Percentiles rank a stretch among this genome's conserved stretches.
These are phyloP conservation scores for Talaromyces sp. DNA, from an alignment of 2,329 filamentous ascomycete species.

Conservation along the genomic window DNA sequence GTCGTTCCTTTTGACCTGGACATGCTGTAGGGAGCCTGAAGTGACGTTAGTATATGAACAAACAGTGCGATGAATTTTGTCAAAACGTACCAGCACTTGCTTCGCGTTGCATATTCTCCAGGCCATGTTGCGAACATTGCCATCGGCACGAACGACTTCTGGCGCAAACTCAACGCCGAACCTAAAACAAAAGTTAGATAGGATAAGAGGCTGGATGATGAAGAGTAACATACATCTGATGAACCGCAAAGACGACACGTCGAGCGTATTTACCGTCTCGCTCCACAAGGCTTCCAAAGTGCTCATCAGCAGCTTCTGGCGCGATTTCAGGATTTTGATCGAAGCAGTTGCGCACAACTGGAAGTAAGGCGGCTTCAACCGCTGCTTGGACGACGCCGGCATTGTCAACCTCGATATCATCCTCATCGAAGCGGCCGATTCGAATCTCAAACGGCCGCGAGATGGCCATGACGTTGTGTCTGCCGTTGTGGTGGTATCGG, in stretches of 20 bases:
- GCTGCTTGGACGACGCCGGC: slow-evolving; percentile 57
- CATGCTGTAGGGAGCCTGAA: slow-evolving; percentile 67
- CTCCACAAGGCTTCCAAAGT: slow-evolving; percentile 80
- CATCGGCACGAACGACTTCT: slow-evolving; percentile 86
- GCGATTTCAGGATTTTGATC: slow-evolving; percentile 89
- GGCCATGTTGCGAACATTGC: slow-evolving; percentile 81
- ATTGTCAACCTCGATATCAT: slow-evolving; percentile 56
- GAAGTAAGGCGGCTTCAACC: slow-evolving; percentile 72
- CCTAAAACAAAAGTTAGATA: slow-evolving; percentile 32
- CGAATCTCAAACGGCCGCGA: slow-evolving; percentile 89
- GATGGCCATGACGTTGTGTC: slow-evolving; percentile 89
- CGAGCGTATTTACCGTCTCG: slow-evolving; percentile 83
- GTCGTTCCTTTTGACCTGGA: slow-evolving; percentile 58
- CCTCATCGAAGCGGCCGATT: slow-evolving; percentile 75
- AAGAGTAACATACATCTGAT: slow-evolving; percentile 65
- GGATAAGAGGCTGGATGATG: not conserved
- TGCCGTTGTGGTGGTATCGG: slow-evolving; percentile 89
- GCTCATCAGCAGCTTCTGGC: slow-evolving; percentile 70
- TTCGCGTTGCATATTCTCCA: slow-evolving; percentile 96
- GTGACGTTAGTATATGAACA: not conserved
- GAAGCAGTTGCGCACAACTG: slow-evolving; percentile 84
- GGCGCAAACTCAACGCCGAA: slow-evolving; percentile 93
- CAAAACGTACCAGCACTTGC: slow-evolving; percentile 72
- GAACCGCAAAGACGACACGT: slow-evolving; percentile 87
- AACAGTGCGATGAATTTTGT: not conserved